Conservation (phyloP, 495 filamentous ascomycete genomes). For the Aspergillus carlsbadensis region DNA sequence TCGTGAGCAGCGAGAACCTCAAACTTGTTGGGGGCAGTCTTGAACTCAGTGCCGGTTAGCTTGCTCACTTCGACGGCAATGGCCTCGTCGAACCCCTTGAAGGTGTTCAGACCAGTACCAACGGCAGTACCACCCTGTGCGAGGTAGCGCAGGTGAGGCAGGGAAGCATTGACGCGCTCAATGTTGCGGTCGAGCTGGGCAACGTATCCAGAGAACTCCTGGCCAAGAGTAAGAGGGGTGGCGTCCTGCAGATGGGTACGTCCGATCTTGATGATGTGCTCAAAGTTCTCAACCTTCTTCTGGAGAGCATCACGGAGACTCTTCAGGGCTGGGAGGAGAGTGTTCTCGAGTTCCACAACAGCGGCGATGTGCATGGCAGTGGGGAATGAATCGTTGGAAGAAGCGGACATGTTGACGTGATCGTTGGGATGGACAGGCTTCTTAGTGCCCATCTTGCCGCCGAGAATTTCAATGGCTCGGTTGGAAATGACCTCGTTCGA, state of each 20-base stretch:
- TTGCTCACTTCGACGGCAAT: constrained; percentile 87
- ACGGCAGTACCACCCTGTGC: constrained; percentile 97
- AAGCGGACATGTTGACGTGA: constrained; percentile 98
- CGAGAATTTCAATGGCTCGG: constrained; percentile 96
- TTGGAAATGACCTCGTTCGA: constrained; percentile 99
- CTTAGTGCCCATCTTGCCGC: constrained; percentile 90
- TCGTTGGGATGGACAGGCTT: constrained; percentile 99
- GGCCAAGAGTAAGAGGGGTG: constrained; percentile 90
- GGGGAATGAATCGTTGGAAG: constrained; percentile 98
- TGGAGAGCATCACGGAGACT: constrained; percentile 80
- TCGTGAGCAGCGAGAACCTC: constrained; percentile 98
- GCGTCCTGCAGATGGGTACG: constrained; percentile 98
- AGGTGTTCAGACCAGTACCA: constrained; percentile 96
- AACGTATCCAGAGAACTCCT: constrained; percentile 98
- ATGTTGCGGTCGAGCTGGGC: constrained; percentile 89
- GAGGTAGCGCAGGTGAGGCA: constrained; percentile 82
- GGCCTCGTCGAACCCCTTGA: constrained; percentile 89
- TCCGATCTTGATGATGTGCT: constrained; percentile 96
- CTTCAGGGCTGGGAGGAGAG: constrained; percentile 78
- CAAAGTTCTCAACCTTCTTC: constrained; percentile 85
- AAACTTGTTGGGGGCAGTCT: constrained; percentile 98
- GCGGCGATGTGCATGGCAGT: constrained; percentile 99
- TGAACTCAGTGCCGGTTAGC: constrained; percentile 89
- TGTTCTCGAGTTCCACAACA: constrained; percentile 85
- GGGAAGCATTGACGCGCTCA: constrained; percentile 75